These are phyloP conservation scores for Cladosporium sp. DNA, from an alignment of 2,329 filamentous ascomycete genomes.

Conservation along the genomic window DNA sequence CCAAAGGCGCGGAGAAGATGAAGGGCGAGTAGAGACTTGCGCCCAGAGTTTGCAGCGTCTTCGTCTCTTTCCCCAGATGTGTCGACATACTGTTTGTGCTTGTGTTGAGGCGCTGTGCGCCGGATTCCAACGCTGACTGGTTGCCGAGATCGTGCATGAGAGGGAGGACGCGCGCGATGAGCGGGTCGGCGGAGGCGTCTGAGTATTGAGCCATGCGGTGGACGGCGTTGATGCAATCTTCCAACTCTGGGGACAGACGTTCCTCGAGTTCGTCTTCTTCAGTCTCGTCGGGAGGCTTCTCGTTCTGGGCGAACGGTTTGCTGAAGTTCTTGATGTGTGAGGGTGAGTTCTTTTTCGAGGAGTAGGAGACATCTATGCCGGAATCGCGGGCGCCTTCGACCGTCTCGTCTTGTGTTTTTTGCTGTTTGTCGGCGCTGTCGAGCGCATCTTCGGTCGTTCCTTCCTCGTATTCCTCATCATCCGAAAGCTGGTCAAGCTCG, in stretches of 20 bases:
- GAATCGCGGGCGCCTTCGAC: slow-evolving; percentile 41
- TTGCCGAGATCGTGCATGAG: slow-evolving; percentile 33
- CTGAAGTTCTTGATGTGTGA: slow-evolving; percentile 30
- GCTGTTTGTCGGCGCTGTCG: slow-evolving; percentile 13
- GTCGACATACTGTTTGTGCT: slow-evolving; percentile 53
- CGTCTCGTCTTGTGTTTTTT: slow-evolving; percentile 6
- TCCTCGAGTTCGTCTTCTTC: slow-evolving; percentile 39
- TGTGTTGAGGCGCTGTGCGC: slow-evolving; percentile 32
- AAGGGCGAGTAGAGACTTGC: slow-evolving; percentile 66
- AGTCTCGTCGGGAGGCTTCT: slow-evolving; percentile 22
- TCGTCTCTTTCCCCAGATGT: slow-evolving; percentile 70
- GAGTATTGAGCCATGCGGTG: slow-evolving; percentile 30
- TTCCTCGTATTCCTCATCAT: slow-evolving; percentile 29
- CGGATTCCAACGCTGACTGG: slow-evolving; percentile 30
- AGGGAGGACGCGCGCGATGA: slow-evolving; percentile 28
- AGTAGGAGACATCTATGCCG: slow-evolving; percentile 41
- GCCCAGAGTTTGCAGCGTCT: slow-evolving; percentile 68
- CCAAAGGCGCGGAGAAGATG: slow-evolving; percentile 57
- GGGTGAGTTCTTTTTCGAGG: slow-evolving; percentile 13
- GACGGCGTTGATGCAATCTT: slow-evolving; percentile 31
- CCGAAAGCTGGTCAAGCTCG: slow-evolving; percentile 56
- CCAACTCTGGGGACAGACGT: slow-evolving; percentile 47
- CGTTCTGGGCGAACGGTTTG: slow-evolving; percentile 22
- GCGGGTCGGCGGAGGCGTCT: slow-evolving; percentile 27
- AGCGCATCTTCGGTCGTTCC: slow-evolving; percentile 20